Base-by-base conservation (phyloP, 2,329 filamentous ascomycete species). In the Aspergillus sp. region DNA sequence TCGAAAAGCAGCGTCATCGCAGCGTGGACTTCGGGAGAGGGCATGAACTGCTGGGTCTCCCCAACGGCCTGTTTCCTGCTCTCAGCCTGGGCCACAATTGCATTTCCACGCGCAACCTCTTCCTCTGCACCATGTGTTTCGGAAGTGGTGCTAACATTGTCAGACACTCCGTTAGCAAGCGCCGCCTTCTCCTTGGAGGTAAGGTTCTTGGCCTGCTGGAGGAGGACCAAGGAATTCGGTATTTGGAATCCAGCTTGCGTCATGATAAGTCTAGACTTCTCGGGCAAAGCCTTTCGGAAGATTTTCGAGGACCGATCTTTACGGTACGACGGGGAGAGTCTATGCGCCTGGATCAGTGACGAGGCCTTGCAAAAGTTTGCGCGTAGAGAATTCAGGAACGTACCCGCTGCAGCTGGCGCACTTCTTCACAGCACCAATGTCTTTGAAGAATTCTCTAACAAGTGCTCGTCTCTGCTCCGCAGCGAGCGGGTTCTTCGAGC, bases 231-330 rank as follows among this genome's bases (percentile, higher is more conserved):
- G 3, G 91, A 89, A 72, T 95, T 91, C 55, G 84, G 83, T 38
- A 86, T 81, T 68, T 87, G 89, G 72, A 92, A 85, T 57, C 87
- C 84, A 51, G 77, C 76, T 67, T 90, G 87, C 3, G 87, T 84
- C 90, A 96, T 96, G 63, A 89, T 87, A 45, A 87, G 84, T 73
- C 88, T 87, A 38, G 95, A 88, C 75, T 96, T 96, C 50, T 84
- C 78, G 50, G 84, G 85, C 59, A 97, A 79, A 2, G 90, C 82
- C 72, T 91, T 95, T 73, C 94, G 89, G 76, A 98, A 99, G 57
- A 99, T 92, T 77, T 98, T 99, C 72, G 93, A 90, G 70, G 88
- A 95, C 47, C 90, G 85, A 70, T 99, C 94, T 75, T 96, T 97
- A 68, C 94, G 88, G 77, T 91, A 98, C 2, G 83, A 82, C 10